These are phyloP conservation scores for Microdochium bolleyi DNA, from an alignment of 2,329 filamentous ascomycete genomes.

Conservation along the genomic window DNA sequence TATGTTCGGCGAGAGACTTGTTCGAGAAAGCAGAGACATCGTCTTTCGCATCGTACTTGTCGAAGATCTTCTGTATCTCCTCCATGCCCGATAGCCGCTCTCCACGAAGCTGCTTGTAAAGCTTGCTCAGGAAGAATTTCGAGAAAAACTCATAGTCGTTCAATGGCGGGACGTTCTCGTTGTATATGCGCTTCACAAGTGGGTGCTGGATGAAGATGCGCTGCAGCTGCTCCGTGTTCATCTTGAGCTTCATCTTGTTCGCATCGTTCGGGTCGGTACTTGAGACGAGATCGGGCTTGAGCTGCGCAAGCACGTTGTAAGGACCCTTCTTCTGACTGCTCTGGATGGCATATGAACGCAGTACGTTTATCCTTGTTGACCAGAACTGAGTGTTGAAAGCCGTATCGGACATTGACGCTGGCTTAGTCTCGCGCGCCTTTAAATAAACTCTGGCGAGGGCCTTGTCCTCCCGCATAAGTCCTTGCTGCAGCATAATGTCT, in stretches of 20 bases:
- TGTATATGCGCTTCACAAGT: conserved; percentile 81
- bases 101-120: conserved; percentile 87
- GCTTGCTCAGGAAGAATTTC: conserved; percentile 81
- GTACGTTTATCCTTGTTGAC: conserved; percentile 76
- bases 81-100: conserved; percentile 78
- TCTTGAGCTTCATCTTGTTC: conserved; percentile 68
- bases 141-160: conserved; percentile 83
- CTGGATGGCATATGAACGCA: conserved; percentile 88
- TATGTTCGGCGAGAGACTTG: conserved; percentile 51
- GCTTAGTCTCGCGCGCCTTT: conserved; percentile 75
- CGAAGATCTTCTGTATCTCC: conserved; percentile 68
- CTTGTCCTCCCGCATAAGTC: conserved; percentile 73
- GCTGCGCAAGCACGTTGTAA: conserved; percentile 87
- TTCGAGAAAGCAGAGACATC: conserved; percentile 47
- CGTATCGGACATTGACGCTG: conserved; percentile 69
- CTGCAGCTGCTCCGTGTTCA: conserved; percentile 86
- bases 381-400: conserved; percentile 92
- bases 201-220: conserved; percentile 92
- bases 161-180: conserved; percentile 82
- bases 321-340: conserved; percentile 76
- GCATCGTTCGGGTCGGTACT: conserved; percentile 18
- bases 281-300: conserved; percentile 68
- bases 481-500: conserved; percentile 79
- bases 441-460: conserved; percentile 76
- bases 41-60: conserved; percentile 74